Conservation (phyloP, 352 stramenopile genomes). For the Phytophthora europaea region DNA sequence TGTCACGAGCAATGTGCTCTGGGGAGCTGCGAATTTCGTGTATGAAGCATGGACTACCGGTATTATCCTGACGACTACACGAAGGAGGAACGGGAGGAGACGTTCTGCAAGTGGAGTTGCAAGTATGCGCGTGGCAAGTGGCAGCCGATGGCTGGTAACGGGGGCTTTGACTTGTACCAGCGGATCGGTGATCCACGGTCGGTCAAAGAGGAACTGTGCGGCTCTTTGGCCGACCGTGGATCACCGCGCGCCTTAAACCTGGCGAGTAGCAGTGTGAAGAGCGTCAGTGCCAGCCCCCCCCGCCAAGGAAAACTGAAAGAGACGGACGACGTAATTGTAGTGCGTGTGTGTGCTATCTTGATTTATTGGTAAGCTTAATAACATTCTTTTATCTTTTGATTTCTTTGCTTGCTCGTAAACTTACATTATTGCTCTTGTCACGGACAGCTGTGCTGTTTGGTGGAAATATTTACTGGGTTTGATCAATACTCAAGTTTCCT, state of each 20-base stretch:
- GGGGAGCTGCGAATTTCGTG: constrained; percentile 27
- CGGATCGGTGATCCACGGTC: no score
- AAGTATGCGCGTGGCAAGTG: constrained; percentile 10
- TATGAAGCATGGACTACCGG: constrained; percentile 32
- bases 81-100: constrained; percentile 11
- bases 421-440: not conserved
- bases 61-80: constrained; percentile 22
- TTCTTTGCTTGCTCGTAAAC: not conserved
- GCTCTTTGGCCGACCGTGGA: constrained; percentile 15
- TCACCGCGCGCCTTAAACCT: constrained; percentile 14
- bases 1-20: constrained; percentile 30
- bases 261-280: not conserved
- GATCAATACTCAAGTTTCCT: not conserved
- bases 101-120: constrained; percentile 19
- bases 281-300: not conserved
- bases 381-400: not conserved
- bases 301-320: not conserved
- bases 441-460: not conserved
- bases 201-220: no score
- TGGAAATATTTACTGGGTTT: not conserved
- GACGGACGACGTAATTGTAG: not conserved
- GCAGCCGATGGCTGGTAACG: constrained; percentile 21
- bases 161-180: constrained; percentile 25
- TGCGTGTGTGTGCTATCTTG: not conserved
- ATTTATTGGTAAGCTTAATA: not conserved